Evolutionary conservation across 768 basidiomycete genomes (phyloP), one percentile per base, ranked within the genome.

Genomic region (Hydnum rufescens): DNA sequence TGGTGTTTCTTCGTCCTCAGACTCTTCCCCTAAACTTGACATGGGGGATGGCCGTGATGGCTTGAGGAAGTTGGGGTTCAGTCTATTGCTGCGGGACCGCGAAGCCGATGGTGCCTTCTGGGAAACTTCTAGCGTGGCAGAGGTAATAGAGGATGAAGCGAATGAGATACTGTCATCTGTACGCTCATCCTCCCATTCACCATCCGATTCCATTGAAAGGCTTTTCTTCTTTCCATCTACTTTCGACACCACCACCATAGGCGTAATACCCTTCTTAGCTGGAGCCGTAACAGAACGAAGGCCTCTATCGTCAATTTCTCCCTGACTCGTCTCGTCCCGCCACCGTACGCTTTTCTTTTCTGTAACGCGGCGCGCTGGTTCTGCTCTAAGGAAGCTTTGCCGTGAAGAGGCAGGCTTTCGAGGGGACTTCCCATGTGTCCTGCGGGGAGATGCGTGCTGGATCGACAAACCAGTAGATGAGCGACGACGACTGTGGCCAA

Each of bases 151-250:
- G 16, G 55, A 51, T 4, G 73, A 66, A 52, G 68, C 55, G 60
- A 76, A 71, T 61, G 71, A 77, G 55, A 78, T 75, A 58, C 80
- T 83, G 49, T 84, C 83, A 4, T 89, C 84, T 1, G 81, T 83
- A 66, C 75, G 82, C 61, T 87, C 84, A 60, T 88, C 84, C 64
- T 88, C 85, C 85, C 86, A 88, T 53, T 89, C 85, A 3, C 30
- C 32, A 32, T 76, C 72, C 44, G 77, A 73, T 23, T 72, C 63
- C n/a, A n/a, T n/a, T 3, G 78, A 77, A 25, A 8, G 52, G 13
- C 13, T 25, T 31, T 32, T 50, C 28, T 30, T 32, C 30, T 43
- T 3, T n/a, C 8, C 34, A 29, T 46, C 65, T 58, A 42, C 64
- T 36, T 28, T 28, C 63, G 32, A 57, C 43, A 30, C 60, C 70